phyloP scores from a whole-genome alignment of 176 grass and related monocot genomes.

The Oryza meyeriana region DNA sequence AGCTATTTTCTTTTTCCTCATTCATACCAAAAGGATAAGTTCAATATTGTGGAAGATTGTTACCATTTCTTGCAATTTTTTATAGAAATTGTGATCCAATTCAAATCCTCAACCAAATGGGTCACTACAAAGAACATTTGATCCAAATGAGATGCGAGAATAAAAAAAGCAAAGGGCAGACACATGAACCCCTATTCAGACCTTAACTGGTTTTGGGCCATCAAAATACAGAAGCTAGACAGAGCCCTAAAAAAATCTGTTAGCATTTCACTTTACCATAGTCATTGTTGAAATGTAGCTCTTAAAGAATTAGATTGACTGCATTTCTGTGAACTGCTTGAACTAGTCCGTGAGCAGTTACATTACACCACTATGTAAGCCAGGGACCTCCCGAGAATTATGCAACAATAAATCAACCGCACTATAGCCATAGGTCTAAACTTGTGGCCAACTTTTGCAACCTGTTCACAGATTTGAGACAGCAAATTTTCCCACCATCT shows the following conservation, averaged over 20 bases:
- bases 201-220: background rate
- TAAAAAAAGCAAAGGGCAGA: no score
- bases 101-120: background rate
- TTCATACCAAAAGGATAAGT: background rate
- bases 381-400: no score
- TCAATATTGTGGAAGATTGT: background rate
- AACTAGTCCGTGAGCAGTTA: background rate
- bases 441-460: no score
- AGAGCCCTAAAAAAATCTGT: no score
- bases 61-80: background rate
- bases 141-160: background rate
- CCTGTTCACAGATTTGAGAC: no score
- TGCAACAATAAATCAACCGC: no score
- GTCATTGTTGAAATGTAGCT: background rate
- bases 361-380: background rate
- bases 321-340: background rate
- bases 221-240: no score
- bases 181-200: no score
- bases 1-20: background rate
- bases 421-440: no score
- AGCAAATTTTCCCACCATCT: background rate
- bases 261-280: background rate
- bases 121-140: background rate
- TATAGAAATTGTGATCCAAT: background rate
- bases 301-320: background rate